Evolutionary conservation across 139 green algal species (phyloP).

Genomic region (Chlorella vulgaris): DNA sequence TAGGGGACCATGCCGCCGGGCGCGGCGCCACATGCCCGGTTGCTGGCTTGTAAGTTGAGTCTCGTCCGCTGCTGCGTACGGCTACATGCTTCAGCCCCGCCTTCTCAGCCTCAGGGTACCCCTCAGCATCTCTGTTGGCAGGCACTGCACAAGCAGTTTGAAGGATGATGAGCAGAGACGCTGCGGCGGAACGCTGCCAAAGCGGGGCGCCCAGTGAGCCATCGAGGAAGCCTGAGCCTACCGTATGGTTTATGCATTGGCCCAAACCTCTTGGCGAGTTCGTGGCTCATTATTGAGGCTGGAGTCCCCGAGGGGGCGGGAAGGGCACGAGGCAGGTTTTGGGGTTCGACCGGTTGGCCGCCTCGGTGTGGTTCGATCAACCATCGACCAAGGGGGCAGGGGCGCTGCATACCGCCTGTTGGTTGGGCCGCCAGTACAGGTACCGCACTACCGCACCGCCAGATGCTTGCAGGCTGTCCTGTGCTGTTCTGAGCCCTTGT

Average conservation of each 20-base stretch:
- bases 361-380: too few species aligned
- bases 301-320: not conserved
- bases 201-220: too few species aligned
- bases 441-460: too few species aligned
- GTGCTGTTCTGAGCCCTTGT: too few species aligned
- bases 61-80: constrained; percentile 7
- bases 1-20: not conserved
- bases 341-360: too few species aligned
- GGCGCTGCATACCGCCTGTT: too few species aligned
- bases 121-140: constrained; percentile 28
- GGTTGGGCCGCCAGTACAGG: too few species aligned
- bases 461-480: too few species aligned
- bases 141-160: constrained; percentile 16
- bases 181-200: too few species aligned
- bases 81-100: constrained; percentile 28
- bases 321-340: not conserved
- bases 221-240: constrained; percentile 8
- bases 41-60: not conserved
- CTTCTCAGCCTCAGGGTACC: constrained; percentile 25
- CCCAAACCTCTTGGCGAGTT: constrained; percentile 15
- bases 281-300: not conserved
- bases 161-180: not conserved
- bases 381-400: too few species aligned
- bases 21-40: constrained; percentile 13
- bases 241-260: constrained; percentile 23